Percentiles rank a stretch among this genome's conserved stretches.
These are phyloP conservation scores for Colletotrichum coccodes DNA, from an alignment of 2,329 filamentous ascomycete genomes.

Conservation along the genomic window DNA sequence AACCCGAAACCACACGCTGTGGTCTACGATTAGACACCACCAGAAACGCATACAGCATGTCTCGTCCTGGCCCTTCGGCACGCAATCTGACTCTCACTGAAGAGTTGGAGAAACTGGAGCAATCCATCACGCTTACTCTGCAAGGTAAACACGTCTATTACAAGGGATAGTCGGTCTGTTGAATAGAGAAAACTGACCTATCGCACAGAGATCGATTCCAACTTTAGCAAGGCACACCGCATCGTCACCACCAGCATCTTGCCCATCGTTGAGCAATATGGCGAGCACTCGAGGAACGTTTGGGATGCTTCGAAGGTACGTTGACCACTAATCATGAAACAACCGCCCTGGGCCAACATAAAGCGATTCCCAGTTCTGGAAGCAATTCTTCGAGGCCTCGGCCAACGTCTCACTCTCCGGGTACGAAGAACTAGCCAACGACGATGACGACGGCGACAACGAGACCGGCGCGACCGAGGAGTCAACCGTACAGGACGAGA, in stretches of 20 bases:
- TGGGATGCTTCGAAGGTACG: slow-evolving; percentile 95
- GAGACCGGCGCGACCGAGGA: slow-evolving; percentile 60
- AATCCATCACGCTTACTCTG: slow-evolving; percentile 94
- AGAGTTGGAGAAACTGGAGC: slow-evolving; percentile 94
- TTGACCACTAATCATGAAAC: neutral
- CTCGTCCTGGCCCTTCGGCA: slow-evolving; percentile 57
- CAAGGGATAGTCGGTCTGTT: slow-evolving; percentile 19
- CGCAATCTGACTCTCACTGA: slow-evolving; percentile 84
- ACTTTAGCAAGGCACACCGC: slow-evolving; percentile 95
- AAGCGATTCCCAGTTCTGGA: slow-evolving; percentile 81
- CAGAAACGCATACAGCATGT: slow-evolving; percentile 51
- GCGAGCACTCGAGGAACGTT: slow-evolving; percentile 90
- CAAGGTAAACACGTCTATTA: slow-evolving; percentile 69
- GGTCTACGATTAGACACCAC: neutral
- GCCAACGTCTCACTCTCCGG: slow-evolving; percentile 96
- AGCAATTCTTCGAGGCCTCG: slow-evolving; percentile 98
- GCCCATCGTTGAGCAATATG: slow-evolving; percentile 94
- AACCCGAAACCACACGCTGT: neutral
- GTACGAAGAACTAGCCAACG: slow-evolving; percentile 85
- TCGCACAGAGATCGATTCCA: slow-evolving; percentile 91
- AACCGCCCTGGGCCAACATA: neutral
- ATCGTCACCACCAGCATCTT: slow-evolving; percentile 95
- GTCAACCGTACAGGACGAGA: slow-evolving; percentile 66
- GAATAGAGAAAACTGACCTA: neutral
- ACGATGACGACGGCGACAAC: slow-evolving; percentile 67